Conservation (phyloP, 129 eudicot species). For the Flaveria bidentis region DNA sequence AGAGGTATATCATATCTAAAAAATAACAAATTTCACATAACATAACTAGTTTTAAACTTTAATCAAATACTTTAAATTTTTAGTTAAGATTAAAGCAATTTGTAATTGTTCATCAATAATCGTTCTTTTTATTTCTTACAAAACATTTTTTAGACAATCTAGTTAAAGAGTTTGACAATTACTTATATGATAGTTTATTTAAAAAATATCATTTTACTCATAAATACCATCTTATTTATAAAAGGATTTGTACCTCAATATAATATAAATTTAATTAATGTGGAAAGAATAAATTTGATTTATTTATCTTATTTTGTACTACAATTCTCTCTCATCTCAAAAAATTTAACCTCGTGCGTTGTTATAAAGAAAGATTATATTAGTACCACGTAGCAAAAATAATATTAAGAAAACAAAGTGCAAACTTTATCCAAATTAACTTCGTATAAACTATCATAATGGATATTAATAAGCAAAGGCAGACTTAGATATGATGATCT, state of each 20-base stretch:
- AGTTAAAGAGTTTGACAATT: not conserved
- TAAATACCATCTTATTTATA: no score
- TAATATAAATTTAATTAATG: not conserved
- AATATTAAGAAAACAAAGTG: not conserved
- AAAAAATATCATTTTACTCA: no score
- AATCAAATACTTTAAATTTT: no score
- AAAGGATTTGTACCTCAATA: no score
- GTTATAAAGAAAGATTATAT: not conserved
- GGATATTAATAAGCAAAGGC: not conserved
- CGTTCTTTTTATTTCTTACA: not conserved
- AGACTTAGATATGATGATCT: not conserved
- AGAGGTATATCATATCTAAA: no score
- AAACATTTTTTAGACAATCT: not conserved
- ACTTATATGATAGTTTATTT: not conserved
- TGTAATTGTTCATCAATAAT: not conserved
- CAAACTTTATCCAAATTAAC: not conserved
- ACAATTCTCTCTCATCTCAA: not conserved
- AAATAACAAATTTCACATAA: no score
- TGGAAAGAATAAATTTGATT: not conserved
- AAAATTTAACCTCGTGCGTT: not conserved
- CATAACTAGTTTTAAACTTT: no score
- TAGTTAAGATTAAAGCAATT: not conserved
- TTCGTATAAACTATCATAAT: not conserved
- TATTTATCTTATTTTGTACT: not conserved
- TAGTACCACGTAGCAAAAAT: not conserved